Percentiles rank a stretch among this genome's conserved stretches.
Conservation (phyloP, 192 early-diverging fungal genomes). For the Backusella tarrabulga region DNA sequence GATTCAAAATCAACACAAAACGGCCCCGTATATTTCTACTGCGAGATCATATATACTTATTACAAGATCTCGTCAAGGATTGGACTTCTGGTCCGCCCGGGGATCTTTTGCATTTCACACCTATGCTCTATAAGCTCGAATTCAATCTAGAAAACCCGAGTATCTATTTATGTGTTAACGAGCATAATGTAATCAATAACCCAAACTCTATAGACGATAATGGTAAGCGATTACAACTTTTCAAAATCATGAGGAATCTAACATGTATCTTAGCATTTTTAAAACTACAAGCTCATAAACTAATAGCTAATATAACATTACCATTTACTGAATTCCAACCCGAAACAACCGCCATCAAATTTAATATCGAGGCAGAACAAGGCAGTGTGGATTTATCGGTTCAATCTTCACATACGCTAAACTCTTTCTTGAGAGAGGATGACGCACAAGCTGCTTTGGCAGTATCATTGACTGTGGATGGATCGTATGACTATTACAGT, state of each 20-base stretch:
- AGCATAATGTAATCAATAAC: conserved; percentile 75
- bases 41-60: conserved; percentile 69
- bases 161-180: conserved; percentile 68
- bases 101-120: conserved; percentile 63
- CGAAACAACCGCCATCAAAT: conserved; percentile 49
- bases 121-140: conserved; percentile 62
- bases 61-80: conserved; percentile 74
- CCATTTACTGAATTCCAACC: conserved; percentile 61
- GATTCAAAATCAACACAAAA: conserved; percentile 49
- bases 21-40: conserved; percentile 59
- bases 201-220: conserved; percentile 72
- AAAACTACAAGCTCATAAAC: conserved; percentile 27
- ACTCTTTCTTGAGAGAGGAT: conserved; percentile 55
- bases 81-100: conserved; percentile 55
- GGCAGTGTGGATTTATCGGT: conserved; percentile 47
- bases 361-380: conserved; percentile 55
- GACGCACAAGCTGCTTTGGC: conserved; percentile 47
- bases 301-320: conserved; percentile 43
- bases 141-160: conserved; percentile 46
- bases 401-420: conserved; percentile 63
- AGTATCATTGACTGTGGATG: conserved; percentile 41
- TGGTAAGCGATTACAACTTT: conserved; percentile 40
- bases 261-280: conserved; percentile 12
- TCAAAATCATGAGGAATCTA: too few relatives aligned
- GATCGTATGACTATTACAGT: conserved; percentile 54